Conservation (phyloP, 1,284 basidiomycete genomes). For the Sanghuangporus weigelae region DNA sequence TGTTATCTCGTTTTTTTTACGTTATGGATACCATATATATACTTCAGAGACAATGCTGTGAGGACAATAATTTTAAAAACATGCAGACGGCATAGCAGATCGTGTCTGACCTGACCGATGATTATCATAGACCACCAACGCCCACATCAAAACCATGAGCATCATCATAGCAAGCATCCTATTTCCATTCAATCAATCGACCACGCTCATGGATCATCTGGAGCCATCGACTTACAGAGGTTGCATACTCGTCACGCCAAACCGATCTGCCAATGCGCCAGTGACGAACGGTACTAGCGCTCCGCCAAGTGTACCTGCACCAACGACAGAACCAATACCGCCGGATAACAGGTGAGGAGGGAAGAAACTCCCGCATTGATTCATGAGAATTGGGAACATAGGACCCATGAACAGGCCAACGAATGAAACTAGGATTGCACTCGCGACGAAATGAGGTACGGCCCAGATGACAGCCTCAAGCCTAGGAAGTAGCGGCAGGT, state of each 20-base stretch:
- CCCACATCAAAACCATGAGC: background rate
- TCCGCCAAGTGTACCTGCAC: slow-evolving; percentile 4
- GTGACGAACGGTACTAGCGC: slow-evolving; percentile 12
- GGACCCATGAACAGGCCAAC: slow-evolving; percentile 46
- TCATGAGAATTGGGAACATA: slow-evolving; percentile 65
- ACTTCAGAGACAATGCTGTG: too few relatives aligned
- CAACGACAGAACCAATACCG: slow-evolving; percentile 49
- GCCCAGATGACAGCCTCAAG: slow-evolving; percentile 36
- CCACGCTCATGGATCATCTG: background rate
- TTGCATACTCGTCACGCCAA: slow-evolving; percentile 11
- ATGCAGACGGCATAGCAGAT: background rate
- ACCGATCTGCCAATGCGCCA: slow-evolving; percentile 4
- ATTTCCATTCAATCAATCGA: background rate
- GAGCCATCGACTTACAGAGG: slow-evolving; percentile 7
- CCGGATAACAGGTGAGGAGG: slow-evolving; percentile 58
- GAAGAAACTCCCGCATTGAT: slow-evolving; percentile 49
- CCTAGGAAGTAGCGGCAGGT: background rate
- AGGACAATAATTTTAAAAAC: background rate
- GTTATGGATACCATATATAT: background rate
- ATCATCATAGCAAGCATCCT: background rate
- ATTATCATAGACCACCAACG: background rate
- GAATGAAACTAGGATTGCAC: slow-evolving; percentile 32
- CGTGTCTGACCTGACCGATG: background rate
- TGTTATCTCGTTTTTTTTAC: background rate
- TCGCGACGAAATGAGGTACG: slow-evolving; percentile 27